These are phyloP conservation scores for Salix viminalis DNA, from an alignment of 345 rosid genomes.

Conservation along the genomic window DNA sequence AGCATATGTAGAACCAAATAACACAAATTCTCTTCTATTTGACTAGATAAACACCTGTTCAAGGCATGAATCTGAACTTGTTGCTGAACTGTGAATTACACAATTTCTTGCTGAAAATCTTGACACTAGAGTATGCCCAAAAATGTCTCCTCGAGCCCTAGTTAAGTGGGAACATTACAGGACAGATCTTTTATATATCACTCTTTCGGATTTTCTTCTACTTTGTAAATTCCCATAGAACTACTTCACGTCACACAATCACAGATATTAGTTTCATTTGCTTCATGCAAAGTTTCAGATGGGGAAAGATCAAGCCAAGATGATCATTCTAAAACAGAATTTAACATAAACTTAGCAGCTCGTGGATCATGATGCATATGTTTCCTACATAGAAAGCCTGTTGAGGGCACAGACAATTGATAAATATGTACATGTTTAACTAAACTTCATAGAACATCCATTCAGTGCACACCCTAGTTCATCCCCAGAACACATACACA, in stretches of 20 bases:
- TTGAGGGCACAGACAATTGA: background rate
- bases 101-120: background rate
- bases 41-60: background rate
- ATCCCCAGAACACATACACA: background rate
- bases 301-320: background rate
- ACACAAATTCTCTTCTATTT: background rate
- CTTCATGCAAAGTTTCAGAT: background rate
- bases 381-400: background rate
- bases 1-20: background rate
- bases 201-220: background rate
- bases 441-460: background rate
- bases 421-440: background rate
- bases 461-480: background rate
- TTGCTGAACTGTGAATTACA: background rate
- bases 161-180: too few relatives aligned
- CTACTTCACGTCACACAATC: background rate
- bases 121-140: background rate
- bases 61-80: background rate
- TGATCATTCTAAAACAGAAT: background rate
- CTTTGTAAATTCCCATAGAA: background rate
- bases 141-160: background rate
- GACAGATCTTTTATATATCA: background rate
- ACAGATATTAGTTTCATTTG: background rate
- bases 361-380: background rate
- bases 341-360: background rate